phyloP scores from a whole-genome alignment of 192 early-diverging fungal genomes.

The Umbelopsis ramanniana region DNA sequence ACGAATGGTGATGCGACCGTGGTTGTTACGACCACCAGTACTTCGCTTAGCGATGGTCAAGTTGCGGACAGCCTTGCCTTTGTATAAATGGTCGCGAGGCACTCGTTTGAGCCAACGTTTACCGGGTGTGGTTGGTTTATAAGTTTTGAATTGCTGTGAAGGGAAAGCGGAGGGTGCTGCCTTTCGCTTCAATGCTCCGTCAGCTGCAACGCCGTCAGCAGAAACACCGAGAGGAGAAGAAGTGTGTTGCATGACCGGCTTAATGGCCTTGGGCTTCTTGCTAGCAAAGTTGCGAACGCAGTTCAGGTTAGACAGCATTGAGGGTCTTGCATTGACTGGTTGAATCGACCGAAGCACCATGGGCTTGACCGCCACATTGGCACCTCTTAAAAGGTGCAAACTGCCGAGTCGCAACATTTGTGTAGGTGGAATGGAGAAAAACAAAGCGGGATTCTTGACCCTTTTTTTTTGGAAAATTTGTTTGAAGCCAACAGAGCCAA shows the following conservation, averaged over 20 bases:
- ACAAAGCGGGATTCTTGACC: not conserved
- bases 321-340: slow-evolving; percentile 1
- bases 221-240: slow-evolving; percentile 26
- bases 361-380: not conserved
- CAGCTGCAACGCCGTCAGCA: slow-evolving; percentile 28
- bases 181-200: slow-evolving; percentile 22
- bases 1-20: slow-evolving; percentile 87
- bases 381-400: slow-evolving; percentile 22
- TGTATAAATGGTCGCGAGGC: slow-evolving; percentile 85
- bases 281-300: slow-evolving; percentile 25
- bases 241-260: not conserved
- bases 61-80: slow-evolving; percentile 80
- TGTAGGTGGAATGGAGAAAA: too few relatives aligned
- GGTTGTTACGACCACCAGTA: slow-evolving; percentile 87
- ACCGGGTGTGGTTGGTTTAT: slow-evolving; percentile 88
- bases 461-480: slow-evolving; percentile 16
- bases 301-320: not conserved
- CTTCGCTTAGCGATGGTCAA: slow-evolving; percentile 83
- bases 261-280: slow-evolving; percentile 14
- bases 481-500: slow-evolving; percentile 1
- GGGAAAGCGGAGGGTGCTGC: slow-evolving; percentile 31
- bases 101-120: slow-evolving; percentile 83
- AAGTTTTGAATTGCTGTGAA: slow-evolving; percentile 84
- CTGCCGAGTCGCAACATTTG: slow-evolving; percentile 33
- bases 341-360: not conserved